These are phyloP conservation scores for Citrus trifoliata DNA, from an alignment of 345 rosid genomes.

Conservation along the genomic window DNA sequence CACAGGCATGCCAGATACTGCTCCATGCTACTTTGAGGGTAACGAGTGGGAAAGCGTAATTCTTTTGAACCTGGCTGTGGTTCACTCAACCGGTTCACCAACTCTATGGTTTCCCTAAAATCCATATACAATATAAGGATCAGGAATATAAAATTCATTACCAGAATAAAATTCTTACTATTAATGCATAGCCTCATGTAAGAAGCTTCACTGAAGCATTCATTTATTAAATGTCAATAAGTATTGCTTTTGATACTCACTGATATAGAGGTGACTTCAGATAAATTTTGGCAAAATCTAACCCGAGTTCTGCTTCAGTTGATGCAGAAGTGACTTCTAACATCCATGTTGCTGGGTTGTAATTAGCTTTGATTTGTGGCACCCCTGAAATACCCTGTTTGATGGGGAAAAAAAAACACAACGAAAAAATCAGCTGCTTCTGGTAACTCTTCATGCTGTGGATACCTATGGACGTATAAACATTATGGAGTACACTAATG, in stretches of 20 bases:
- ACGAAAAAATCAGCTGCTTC: not conserved
- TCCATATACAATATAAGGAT: not conserved
- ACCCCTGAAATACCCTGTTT: conserved; percentile 42
- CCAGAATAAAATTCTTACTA: not conserved
- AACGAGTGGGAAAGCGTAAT: conserved; percentile 33
- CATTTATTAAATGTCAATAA: not conserved
- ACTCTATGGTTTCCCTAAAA: conserved; percentile 30
- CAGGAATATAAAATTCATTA: not conserved
- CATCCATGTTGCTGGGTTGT: conserved; percentile 73
- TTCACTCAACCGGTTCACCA: conserved; percentile 33
- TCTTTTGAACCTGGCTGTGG: conserved; percentile 34
- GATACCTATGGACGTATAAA: not conserved
- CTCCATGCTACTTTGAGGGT: conserved; percentile 28
- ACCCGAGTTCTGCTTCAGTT: conserved; percentile 31
- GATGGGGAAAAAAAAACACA: not conserved
- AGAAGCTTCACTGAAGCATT: not conserved
- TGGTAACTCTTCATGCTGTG: not conserved
- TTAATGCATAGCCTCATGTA: not conserved
- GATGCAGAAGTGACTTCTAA: conserved; percentile 50
- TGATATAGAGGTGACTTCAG: conserved; percentile 33
- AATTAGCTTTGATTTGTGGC: conserved; percentile 44
- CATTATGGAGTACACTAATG: not conserved
- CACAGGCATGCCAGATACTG: conserved; percentile 48
- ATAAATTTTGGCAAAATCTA: conserved; percentile 42
- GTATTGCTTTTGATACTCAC: conserved; percentile 20